Conservation (phyloP, 768 basidiomycete species). For the Mycena rebaudengoi region DNA sequence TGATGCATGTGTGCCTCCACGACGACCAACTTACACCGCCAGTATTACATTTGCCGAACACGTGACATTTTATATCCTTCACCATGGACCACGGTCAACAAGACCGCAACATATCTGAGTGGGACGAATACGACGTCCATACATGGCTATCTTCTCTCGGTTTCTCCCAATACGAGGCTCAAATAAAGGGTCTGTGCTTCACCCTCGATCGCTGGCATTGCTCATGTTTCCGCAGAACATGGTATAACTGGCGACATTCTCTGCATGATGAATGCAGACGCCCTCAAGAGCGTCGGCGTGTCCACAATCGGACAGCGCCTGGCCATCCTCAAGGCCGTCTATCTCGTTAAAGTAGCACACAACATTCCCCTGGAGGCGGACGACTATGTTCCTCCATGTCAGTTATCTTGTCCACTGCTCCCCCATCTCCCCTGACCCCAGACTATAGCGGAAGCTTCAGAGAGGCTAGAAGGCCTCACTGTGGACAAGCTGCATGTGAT, state of each 20-base stretch:
- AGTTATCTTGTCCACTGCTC: slow-evolving; percentile 41
- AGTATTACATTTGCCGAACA: neutral
- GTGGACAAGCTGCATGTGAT: slow-evolving; percentile 73
- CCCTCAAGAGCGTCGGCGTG: slow-evolving; percentile 88
- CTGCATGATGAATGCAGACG: slow-evolving; percentile 82
- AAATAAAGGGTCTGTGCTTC: slow-evolving; percentile 74
- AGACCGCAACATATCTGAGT: slow-evolving; percentile 56
- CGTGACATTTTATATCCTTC: neutral
- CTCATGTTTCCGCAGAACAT: slow-evolving; percentile 68
- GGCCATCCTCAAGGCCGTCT: slow-evolving; percentile 91
- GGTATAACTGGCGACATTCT: slow-evolving; percentile 92
- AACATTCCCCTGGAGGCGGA: slow-evolving; percentile 84
- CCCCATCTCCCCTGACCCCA: slow-evolving; percentile 36
- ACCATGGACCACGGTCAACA: slow-evolving; percentile 9
- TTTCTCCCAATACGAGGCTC: slow-evolving; percentile 83
- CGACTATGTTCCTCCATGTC: slow-evolving; percentile 91
- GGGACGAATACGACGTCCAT: slow-evolving; percentile 84
- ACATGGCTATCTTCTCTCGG: slow-evolving; percentile 81
- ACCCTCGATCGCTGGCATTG: slow-evolving; percentile 9
- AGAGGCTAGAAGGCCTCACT: slow-evolving; percentile 60
- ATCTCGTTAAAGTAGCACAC: slow-evolving; percentile 86
- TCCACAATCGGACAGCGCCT: slow-evolving; percentile 92
- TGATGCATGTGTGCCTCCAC: too few relatives aligned
- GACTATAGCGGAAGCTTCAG: slow-evolving; percentile 64
- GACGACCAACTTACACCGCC: too few relatives aligned